Percentiles rank a stretch among this genome's conserved stretches.
Conservation (phyloP, 2,329 filamentous ascomycete genomes). For the Hypomyces perniciosus region DNA sequence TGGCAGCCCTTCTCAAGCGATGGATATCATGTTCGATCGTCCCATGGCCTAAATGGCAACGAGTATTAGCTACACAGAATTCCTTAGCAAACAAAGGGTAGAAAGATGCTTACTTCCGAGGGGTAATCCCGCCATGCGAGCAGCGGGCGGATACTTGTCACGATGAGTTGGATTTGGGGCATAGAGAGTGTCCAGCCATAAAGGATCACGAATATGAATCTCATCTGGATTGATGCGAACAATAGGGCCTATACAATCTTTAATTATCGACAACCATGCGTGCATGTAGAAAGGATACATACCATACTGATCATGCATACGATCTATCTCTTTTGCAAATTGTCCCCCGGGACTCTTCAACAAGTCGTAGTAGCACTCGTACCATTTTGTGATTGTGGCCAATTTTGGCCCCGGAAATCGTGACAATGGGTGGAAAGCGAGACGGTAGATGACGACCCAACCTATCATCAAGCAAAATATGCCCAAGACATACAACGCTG, state of each 20-base stretch:
- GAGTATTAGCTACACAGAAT: no score
- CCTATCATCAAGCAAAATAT: no score
- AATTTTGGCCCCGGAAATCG: conserved; percentile 27
- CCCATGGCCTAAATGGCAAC: background rate
- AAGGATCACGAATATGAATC: conserved; percentile 24
- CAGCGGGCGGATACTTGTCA: background rate
- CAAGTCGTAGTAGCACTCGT: conserved; percentile 30
- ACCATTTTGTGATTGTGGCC: conserved; percentile 24
- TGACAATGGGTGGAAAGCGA: conserved; percentile 22
- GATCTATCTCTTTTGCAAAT: conserved; percentile 23
- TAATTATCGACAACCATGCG: background rate
- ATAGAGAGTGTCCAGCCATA: conserved; percentile 21
- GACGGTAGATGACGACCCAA: conserved; percentile 10
- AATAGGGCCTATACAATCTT: conserved; percentile 21
- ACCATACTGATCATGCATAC: conserved; percentile 31
- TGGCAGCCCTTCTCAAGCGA: background rate
- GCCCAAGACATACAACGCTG: no score
- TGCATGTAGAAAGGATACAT: no score
- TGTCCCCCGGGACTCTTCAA: conserved; percentile 18
- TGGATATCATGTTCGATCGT: conserved; percentile 3
- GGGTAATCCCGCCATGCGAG: background rate
- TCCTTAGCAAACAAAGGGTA: no score
- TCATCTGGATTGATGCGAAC: conserved; percentile 24
- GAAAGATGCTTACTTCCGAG: background rate
- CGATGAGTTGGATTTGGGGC: background rate